Evolutionary conservation across 345 rosid genomes (phyloP).

Genomic region (Eucalyptus shirleyi): DNA sequence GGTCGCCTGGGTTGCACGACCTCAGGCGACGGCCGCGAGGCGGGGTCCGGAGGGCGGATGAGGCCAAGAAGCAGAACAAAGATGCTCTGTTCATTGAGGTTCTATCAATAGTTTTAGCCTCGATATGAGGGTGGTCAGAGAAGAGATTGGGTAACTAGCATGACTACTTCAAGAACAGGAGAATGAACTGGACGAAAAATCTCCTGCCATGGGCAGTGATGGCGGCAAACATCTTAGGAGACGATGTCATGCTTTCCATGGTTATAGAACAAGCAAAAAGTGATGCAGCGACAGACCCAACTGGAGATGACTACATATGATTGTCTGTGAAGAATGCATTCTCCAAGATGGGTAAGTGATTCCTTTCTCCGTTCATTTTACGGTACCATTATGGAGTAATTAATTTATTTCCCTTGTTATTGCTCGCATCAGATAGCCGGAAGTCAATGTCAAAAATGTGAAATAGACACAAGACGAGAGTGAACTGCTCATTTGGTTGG

Average conservation of each 20-base stretch:
- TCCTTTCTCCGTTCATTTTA: neutral
- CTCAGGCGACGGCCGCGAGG: too few species aligned
- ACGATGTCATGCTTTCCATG: slow-evolving; percentile 23
- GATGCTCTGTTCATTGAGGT: slow-evolving; percentile 52
- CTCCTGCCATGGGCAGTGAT: slow-evolving; percentile 62
- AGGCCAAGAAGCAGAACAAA: slow-evolving; percentile 50
- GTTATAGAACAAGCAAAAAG: too few species aligned
- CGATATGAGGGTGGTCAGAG: slow-evolving; percentile 79
- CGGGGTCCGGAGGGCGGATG: neutral
- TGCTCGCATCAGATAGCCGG: slow-evolving; percentile 31
- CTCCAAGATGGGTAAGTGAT: too few species aligned
- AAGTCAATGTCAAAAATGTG: slow-evolving; percentile 19
- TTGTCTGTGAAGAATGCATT: too few species aligned
- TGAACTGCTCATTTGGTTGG: slow-evolving; percentile 45
- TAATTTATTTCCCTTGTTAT: neutral
- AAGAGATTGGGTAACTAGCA: slow-evolving; percentile 59
- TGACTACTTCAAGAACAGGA: slow-evolving; percentile 57
- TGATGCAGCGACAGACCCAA: too few species aligned
- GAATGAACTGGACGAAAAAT: slow-evolving; percentile 35
- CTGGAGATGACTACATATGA: too few species aligned
- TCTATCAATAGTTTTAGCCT: slow-evolving; percentile 41
- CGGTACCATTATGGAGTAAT: neutral
- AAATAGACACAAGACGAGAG: slow-evolving; percentile 38
- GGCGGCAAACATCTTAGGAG: slow-evolving; percentile 52
- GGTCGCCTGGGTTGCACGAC: too few species aligned